Percentiles rank a stretch among this genome's conserved stretches.
Evolutionary conservation across 495 filamentous ascomycete genomes (phyloP).

Genomic region (Patellaria atrata): DNA sequence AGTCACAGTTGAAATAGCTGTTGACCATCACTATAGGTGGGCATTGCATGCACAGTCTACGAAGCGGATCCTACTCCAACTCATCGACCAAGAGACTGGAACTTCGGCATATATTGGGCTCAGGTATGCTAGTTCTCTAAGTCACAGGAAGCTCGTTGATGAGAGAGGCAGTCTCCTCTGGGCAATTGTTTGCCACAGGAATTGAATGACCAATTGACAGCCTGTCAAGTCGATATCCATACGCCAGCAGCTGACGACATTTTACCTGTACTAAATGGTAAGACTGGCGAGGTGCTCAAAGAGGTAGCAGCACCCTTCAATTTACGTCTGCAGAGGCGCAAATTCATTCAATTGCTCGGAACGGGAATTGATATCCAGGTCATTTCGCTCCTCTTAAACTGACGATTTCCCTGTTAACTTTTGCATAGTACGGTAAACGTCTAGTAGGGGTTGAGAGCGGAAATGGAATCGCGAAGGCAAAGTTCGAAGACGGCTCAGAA

Average conservation of each 20-base stretch:
- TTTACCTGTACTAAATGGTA: slow-evolving; percentile 32
- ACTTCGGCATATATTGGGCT: slow-evolving; percentile 44
- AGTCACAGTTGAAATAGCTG: no score
- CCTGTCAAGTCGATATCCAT: slow-evolving; percentile 30
- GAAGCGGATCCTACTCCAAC: slow-evolving; percentile 32
- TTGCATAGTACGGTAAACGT: no score
- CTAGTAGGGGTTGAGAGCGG: no score
- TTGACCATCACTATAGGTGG: slow-evolving; percentile 26
- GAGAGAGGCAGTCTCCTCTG: no score
- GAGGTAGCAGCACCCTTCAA: slow-evolving; percentile 26
- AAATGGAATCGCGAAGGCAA: slow-evolving; percentile 8
- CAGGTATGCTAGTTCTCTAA: no score
- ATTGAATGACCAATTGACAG: slow-evolving; percentile 24
- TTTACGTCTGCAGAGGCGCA: slow-evolving; percentile 34
- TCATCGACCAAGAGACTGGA: slow-evolving; percentile 39
- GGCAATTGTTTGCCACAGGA: no score
- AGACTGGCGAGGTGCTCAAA: slow-evolving; percentile 33
- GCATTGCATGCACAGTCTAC: slow-evolving; percentile 35
- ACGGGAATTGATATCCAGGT: slow-evolving; percentile 31
- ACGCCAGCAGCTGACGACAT: slow-evolving; percentile 24
- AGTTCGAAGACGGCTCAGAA: slow-evolving; percentile 16
- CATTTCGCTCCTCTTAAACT: slow-evolving; percentile 15
- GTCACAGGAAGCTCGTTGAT: no score
- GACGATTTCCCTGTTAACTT: slow-evolving; percentile 16
- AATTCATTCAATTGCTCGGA: slow-evolving; percentile 28